Evolutionary conservation across 176 grass and related monocot species (phyloP).

Genomic region (Elaeis guineensis): DNA sequence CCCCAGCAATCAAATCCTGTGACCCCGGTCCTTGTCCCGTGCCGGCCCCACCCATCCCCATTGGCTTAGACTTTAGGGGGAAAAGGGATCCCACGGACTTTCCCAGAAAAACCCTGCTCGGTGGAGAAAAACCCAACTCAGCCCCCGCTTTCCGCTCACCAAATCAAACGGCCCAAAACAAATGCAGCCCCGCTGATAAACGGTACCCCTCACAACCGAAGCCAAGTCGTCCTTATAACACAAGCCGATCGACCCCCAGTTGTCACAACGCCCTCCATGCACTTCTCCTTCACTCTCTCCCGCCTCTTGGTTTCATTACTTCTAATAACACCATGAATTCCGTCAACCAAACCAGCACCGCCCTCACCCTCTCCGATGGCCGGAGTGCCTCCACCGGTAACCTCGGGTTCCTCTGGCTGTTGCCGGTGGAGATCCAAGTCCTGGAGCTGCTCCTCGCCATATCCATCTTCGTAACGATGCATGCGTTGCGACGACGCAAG

Average conservation of each 20-base stretch:
- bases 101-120: too few relatives aligned
- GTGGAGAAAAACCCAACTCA: too few relatives aligned
- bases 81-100: too few relatives aligned
- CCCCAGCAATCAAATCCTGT: too few relatives aligned
- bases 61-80: neutral
- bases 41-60: neutral
- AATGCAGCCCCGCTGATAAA: neutral
- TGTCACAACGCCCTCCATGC: neutral
- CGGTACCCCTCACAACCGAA: neutral
- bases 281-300: slow-evolving; percentile 3
- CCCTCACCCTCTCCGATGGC: neutral
- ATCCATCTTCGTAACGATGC: slow-evolving; percentile 64
- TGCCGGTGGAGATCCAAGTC: slow-evolving; percentile 41
- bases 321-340: slow-evolving; percentile 12
- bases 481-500: slow-evolving; percentile 48
- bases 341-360: slow-evolving; percentile 2
- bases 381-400: neutral
- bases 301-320: neutral
- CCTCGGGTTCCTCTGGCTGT: slow-evolving; percentile 7
- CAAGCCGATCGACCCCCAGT: slow-evolving; percentile 1
- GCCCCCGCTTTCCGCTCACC: slow-evolving; percentile 45
- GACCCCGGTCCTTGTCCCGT: too few relatives aligned
- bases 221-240: slow-evolving; percentile 28
- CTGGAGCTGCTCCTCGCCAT: slow-evolving; percentile 57
- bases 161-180: slow-evolving; percentile 50